phyloP scores from a whole-genome alignment of 2,329 filamentous ascomycete genomes.

The Dothidotthia symphoricarpi region DNA sequence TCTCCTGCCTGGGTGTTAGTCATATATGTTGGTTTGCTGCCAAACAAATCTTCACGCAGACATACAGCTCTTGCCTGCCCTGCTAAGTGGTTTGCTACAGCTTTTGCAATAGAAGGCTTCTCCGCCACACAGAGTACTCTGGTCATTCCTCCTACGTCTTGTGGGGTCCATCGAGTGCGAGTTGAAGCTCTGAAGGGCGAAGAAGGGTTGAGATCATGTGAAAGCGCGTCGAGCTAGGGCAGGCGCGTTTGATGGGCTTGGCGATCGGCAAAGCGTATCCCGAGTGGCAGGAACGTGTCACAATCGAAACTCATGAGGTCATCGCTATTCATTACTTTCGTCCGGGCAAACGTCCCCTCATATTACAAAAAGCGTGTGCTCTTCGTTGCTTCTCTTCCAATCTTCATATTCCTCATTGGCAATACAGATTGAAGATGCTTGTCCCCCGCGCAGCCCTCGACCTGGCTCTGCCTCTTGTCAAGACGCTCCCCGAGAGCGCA shows the following conservation, averaged over 20 bases:
- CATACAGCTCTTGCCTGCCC: constrained; percentile 71
- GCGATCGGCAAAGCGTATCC: constrained; percentile 7
- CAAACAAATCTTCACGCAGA: not conserved
- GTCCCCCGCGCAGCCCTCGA: constrained; percentile 25
- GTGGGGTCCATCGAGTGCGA: constrained; percentile 8
- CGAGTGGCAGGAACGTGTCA: constrained; percentile 6
- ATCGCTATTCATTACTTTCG: constrained; percentile 11
- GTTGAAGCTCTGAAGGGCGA: not conserved
- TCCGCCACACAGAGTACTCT: constrained; percentile 75
- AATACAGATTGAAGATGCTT: constrained; percentile 45
- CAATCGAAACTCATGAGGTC: constrained; percentile 27
- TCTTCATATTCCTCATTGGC: not conserved
- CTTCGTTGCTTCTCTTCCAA: not conserved
- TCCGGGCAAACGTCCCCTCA: constrained; percentile 1
- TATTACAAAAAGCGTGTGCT: not conserved
- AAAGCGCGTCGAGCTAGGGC: constrained; percentile 31
- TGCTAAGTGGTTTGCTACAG: constrained; percentile 84
- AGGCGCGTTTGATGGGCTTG: constrained; percentile 17
- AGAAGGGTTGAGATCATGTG: constrained; percentile 30
- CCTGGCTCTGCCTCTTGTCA: constrained; percentile 65
- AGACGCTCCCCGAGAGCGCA: constrained; percentile 69
- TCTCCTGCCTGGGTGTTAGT: constrained; percentile 11
- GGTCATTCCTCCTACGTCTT: constrained; percentile 27
- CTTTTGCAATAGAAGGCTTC: constrained; percentile 94
- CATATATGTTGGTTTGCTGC: not conserved